Evolutionary conservation across 331 rosid species (phyloP), one percentile per base, ranked within the genome.

Genomic region (Acacia pycnantha): DNA sequence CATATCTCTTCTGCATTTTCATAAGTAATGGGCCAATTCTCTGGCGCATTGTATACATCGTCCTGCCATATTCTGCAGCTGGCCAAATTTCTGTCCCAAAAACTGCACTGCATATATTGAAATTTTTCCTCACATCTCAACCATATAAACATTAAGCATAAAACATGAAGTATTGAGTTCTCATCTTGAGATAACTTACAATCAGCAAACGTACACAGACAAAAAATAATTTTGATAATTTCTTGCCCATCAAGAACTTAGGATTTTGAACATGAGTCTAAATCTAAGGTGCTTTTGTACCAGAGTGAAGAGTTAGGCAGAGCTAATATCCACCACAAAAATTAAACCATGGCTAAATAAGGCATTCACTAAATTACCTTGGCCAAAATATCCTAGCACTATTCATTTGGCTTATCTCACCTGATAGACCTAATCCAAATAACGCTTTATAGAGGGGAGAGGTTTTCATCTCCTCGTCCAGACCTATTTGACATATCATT

Each of bases 11-110:
- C 86, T 91, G 90, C 97, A 96, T 88, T 90, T 50, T 92, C 97
- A 96, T 90, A 74, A 91, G 94, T 47, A 96, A 83, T 37, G 99
- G 99, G 19, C 99, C 99, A 11, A 94, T 46, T 82, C 99, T 89
- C 81, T 92, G 98, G 76, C 97, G 92, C 78, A 96, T 96, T 44
- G 99, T 92, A 85, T 96, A 96, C 98, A 96, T 96, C 74, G 99
- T 96, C 86, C 98, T 89, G 78, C 99, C 99, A 81, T 96, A 96
- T 82, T 94, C 99, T 4, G 98, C 97, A 81, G 99, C 99, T 70
- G 98, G 91, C 98, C 99, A 96, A 82, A 94, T 92, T 79, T 96
- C 99, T 3, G 97, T 91, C 88, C 99, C 98, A 62, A 96, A 96
- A 82, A 94, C 97, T 88, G 99, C 99, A 77, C 99, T 96, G 97